Evolutionary conservation across 805 yeast species (phyloP), one percentile per base, ranked within the genome.

Genomic region (Schwanniomyces polymorphus): DNA sequence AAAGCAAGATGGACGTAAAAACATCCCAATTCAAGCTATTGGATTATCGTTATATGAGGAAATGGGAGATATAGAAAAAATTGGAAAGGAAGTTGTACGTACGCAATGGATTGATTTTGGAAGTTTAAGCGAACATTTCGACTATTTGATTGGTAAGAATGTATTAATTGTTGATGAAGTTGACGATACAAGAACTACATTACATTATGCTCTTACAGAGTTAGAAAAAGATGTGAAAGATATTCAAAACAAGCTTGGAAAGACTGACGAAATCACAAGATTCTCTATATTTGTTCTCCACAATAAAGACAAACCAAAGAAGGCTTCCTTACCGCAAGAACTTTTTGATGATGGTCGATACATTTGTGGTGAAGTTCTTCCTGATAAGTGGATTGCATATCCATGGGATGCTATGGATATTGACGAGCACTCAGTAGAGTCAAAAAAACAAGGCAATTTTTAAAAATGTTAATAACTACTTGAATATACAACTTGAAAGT

Each of bases 31-130:
- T 52, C 87, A 83, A 65, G 88, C 87, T 38, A 82, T 84, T 59
- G 87, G 87, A 26, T 71, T 84, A 45, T 81, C 86, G 1, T 66
- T 84, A 26, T 84, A 84, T 56, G 88, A 84, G 63, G 79, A 80
- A 58, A 56, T 82, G 59, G 74, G 74, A 5, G 57, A 74, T 26
- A 73, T 66, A 34, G 86, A 79, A 50, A 64, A 67, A 49, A 85
- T 85, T 47, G 95, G 95, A 42, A 81, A 82, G 57, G 91, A 89
- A 67, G 96, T 89, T 41, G 74, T 88, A 33, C 82, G 95, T 65
- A 89, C 95, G 21, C 96, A 89, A 71, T 89, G 96, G 96, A 78
- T 89, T 41, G 96, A 89, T 62, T 87, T 88, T 67, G 84, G 87
- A 54, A 81, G 87, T 42, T 72, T 87, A 44, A 78, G 75, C 42